A percentile compares a stretch with the other conserved stretches of the same genome.
Evolutionary conservation across 108 stramenopile genomes (phyloP).

Genomic region (Conticribra guillardii): DNA sequence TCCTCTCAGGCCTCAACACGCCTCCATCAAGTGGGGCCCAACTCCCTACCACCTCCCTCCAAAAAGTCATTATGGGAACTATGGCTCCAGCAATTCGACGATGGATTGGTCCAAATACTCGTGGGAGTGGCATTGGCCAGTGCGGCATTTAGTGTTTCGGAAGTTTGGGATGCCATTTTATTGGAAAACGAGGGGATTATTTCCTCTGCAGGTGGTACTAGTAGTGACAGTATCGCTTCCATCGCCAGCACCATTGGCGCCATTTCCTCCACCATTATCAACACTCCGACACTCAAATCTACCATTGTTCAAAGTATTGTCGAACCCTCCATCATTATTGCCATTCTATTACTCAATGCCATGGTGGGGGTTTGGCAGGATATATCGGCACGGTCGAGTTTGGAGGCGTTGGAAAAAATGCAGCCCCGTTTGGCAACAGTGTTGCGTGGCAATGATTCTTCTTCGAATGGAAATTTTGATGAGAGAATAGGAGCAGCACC

Average conservation of each 20-base stretch:
- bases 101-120: constrained; percentile 34
- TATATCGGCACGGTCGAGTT: constrained; percentile 76
- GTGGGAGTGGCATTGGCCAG: constrained; percentile 27
- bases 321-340: constrained; percentile 92
- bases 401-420: constrained; percentile 90
- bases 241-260: not conserved
- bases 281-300: constrained; percentile 12
- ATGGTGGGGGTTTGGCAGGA: constrained; percentile 94
- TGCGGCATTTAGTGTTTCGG: constrained; percentile 40
- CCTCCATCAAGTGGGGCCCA: constrained; percentile 26
- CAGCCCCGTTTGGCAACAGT: constrained; percentile 86
- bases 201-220: not conserved
- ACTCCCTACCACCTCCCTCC: constrained; percentile 11
- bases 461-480: not conserved
- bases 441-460: constrained; percentile 55
- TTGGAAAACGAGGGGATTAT: not conserved
- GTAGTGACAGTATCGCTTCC: not conserved
- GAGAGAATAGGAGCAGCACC: not conserved
- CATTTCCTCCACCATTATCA: not conserved
- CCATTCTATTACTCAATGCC: constrained; percentile 94
- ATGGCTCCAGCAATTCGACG: constrained; percentile 41
- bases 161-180: constrained; percentile 32
- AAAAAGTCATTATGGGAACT: constrained; percentile 41
- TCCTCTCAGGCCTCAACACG: constrained; percentile 5
- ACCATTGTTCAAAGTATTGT: constrained; percentile 55